These are phyloP conservation scores for Francoa sonchifolia DNA, from an alignment of 441 rosid species.

Conservation along the genomic window DNA sequence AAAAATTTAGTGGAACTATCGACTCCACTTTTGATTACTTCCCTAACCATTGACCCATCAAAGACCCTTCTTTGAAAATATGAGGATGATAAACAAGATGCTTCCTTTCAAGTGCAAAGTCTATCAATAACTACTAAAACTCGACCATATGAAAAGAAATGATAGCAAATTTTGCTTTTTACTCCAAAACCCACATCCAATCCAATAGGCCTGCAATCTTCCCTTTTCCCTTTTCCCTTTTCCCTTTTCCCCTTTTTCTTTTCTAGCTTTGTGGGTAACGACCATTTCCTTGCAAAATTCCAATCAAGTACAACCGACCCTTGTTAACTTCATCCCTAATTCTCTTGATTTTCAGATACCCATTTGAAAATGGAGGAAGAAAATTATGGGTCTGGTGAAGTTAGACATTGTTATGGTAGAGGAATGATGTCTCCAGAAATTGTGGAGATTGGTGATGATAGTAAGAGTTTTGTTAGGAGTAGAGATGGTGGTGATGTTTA, in stretches of 20 bases:
- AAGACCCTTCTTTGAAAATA: neutral
- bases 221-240: constrained; percentile 20
- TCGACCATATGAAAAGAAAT: too few relatives aligned
- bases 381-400: constrained; percentile 6
- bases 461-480: constrained; percentile 18
- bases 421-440: constrained; percentile 43
- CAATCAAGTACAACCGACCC: constrained; percentile 14
- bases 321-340: constrained; percentile 21
- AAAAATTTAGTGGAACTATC: too few relatives aligned
- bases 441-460: constrained; percentile 51
- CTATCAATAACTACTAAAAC: neutral
- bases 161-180: too few relatives aligned
- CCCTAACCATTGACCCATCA: neutral
- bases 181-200: too few relatives aligned
- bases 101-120: neutral
- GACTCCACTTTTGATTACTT: too few relatives aligned
- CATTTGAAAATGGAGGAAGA: constrained; percentile 21
- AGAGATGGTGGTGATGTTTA: constrained; percentile 35
- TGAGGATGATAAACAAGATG: constrained; percentile 1
- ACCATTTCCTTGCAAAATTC: constrained; percentile 13
- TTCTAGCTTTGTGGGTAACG: constrained; percentile 47
- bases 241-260: constrained; percentile 9
- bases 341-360: neutral
- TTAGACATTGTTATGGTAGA: constrained; percentile 11
- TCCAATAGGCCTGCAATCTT: constrained; percentile 20